phyloP scores from a whole-genome alignment of 2,329 filamentous ascomycete genomes.

The Cordyceps cateniannulata region DNA sequence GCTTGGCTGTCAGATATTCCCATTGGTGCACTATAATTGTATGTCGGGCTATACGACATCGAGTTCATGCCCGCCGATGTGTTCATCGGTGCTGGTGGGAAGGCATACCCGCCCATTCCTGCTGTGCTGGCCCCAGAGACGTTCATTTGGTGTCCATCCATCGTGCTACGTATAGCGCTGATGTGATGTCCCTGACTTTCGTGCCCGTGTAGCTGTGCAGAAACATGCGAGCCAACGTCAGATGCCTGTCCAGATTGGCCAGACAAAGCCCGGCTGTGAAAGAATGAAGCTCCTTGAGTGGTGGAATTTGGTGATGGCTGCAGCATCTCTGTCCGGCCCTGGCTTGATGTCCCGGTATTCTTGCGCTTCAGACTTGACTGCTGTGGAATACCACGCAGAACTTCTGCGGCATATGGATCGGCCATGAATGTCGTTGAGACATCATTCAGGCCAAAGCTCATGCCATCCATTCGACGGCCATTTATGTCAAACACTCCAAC shows the following conservation, averaged over 20 bases:
- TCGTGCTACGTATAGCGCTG: slow-evolving; percentile 5
- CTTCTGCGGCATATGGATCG: slow-evolving; percentile 47
- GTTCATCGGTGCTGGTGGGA: slow-evolving; percentile 19
- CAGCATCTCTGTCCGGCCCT: slow-evolving; percentile 34
- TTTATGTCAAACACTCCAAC: slow-evolving; percentile 53
- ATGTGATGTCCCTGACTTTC: not conserved
- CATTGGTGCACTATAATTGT: slow-evolving; percentile 29
- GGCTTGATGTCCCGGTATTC: slow-evolving; percentile 32
- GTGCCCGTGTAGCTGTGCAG: not conserved
- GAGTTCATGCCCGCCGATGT: slow-evolving; percentile 23
- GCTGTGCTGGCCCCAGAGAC: not conserved
- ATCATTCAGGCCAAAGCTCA: slow-evolving; percentile 66
- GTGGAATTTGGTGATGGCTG: slow-evolving; percentile 23
- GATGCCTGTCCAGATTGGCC: not conserved
- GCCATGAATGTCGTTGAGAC: slow-evolving; percentile 54
- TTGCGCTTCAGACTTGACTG: slow-evolving; percentile 44
- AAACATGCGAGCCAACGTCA: not conserved
- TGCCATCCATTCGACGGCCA: slow-evolving; percentile 60
- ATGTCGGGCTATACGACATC: slow-evolving; percentile 36
- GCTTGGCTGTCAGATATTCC: slow-evolving; percentile 25
- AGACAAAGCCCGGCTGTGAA: slow-evolving; percentile 2
- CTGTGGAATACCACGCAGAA: slow-evolving; percentile 36
- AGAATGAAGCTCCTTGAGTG: slow-evolving; percentile 19
- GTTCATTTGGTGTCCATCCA: slow-evolving; percentile 3
- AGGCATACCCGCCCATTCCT: slow-evolving; percentile 29